Percentiles rank a stretch among this genome's conserved stretches.
Conservation (phyloP, 2,329 filamentous ascomycete genomes). For the Ophiostoma sp. region DNA sequence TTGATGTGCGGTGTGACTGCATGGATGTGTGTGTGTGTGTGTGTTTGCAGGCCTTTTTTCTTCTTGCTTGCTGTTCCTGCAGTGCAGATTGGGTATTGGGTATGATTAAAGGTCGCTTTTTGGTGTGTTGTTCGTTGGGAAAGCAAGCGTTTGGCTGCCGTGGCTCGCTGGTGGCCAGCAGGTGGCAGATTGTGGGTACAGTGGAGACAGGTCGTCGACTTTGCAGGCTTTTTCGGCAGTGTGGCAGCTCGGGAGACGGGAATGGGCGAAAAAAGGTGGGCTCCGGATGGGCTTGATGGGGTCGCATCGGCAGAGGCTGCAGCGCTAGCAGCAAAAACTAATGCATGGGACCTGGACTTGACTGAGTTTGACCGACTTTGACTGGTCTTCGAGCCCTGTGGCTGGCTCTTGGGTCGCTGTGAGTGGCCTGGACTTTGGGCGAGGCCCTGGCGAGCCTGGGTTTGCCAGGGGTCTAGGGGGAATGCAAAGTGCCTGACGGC, state of each 20-base stretch:
- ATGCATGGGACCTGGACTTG: constrained; percentile 10
- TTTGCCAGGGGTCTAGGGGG: background rate
- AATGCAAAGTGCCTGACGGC: background rate
- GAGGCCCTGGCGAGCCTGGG: background rate
- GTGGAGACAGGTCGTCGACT: no score
- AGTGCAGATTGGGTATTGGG: constrained; percentile 13
- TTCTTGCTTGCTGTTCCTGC: background rate
- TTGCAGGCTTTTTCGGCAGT: no score
- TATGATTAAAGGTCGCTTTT: background rate
- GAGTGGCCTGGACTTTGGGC: background rate
- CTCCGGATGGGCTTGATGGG: background rate
- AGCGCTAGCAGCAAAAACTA: constrained; percentile 6
- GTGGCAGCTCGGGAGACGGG: constrained; percentile 20
- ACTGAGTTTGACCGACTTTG: background rate
- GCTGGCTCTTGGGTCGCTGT: background rate
- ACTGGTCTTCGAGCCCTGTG: background rate
- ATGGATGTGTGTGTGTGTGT: background rate
- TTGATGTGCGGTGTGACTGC: constrained; percentile 2
- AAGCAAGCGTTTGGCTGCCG: background rate
- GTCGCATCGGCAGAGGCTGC: constrained; percentile 5
- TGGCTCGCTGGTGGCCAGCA: constrained; percentile 6
- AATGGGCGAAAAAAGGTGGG: background rate
- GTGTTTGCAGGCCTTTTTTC: background rate
- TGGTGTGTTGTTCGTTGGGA: constrained; percentile 2
- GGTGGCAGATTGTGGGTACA: constrained; percentile 5